These are phyloP conservation scores for Neurospora tetrasperma DNA, from an alignment of 495 filamentous ascomycete genomes.

Conservation along the genomic window DNA sequence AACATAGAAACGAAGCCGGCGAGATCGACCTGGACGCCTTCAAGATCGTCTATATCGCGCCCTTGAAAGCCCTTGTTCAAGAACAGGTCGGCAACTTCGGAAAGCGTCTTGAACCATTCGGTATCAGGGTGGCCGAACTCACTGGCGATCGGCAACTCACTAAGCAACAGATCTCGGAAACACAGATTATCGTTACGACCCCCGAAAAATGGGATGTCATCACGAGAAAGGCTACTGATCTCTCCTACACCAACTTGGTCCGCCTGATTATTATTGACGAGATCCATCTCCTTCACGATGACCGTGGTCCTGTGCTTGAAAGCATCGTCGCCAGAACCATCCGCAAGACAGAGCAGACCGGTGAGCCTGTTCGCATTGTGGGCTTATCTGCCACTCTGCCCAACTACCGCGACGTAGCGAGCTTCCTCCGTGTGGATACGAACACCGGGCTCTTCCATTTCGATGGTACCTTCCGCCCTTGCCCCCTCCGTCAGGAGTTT, in stretches of 20 bases:
- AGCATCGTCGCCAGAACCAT: constrained; percentile 95
- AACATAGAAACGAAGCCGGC: constrained; percentile 79
- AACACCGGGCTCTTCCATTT: constrained; percentile 88
- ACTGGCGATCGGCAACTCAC: constrained; percentile 97
- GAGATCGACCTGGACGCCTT: constrained; percentile 92
- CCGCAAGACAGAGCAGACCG: constrained; percentile 83
- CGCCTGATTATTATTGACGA: constrained; percentile 94
- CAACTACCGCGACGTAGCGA: constrained; percentile 94
- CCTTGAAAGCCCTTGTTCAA: constrained; percentile 88
- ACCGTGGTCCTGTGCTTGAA: constrained; percentile 92
- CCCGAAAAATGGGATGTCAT: constrained; percentile 99
- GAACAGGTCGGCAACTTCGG: constrained; percentile 98
- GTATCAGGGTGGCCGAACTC: constrained; percentile 84
- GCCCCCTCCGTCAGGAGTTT: constrained; percentile 91
- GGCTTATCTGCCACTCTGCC: constrained; percentile 92
- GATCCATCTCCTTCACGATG: constrained; percentile 95
- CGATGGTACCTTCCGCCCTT: constrained; percentile 87
- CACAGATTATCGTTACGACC: constrained; percentile 96
- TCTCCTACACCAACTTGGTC: constrained; percentile 94
- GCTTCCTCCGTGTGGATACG: constrained; percentile 85
- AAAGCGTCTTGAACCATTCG: constrained; percentile 78
- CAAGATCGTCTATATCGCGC: constrained; percentile 94
- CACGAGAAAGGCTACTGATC: constrained; percentile 92
- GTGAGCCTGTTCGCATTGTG: constrained; percentile 80
- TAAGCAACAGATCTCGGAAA: constrained; percentile 96